Evolutionary conservation across 2,329 filamentous ascomycete species (phyloP).

Genomic region (Aspergillus novofumigatus): DNA sequence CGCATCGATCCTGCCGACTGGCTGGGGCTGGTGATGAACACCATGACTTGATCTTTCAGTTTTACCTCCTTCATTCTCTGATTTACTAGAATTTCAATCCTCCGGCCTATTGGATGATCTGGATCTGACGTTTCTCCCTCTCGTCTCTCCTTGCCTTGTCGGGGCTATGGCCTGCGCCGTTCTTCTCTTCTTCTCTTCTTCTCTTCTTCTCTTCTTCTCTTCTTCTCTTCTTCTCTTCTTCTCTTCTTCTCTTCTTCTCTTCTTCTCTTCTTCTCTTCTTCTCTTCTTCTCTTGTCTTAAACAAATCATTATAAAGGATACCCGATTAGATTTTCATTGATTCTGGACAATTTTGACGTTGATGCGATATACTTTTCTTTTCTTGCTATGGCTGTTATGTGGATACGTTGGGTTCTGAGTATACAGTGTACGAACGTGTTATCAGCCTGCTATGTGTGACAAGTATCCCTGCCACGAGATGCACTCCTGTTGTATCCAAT

Average conservation of each 20-base stretch:
- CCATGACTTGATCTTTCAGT: slow-evolving; percentile 4
- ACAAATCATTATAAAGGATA: background rate
- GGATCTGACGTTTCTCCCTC: background rate
- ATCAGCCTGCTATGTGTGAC: background rate
- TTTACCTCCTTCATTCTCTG: background rate
- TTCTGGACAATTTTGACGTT: slow-evolving; percentile 1
- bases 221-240: background rate
- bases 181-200: slow-evolving; percentile 1
- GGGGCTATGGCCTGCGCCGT: background rate
- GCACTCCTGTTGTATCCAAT: too few relatives aligned
- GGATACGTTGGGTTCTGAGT: background rate
- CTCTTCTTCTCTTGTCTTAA: slow-evolving; percentile 4
- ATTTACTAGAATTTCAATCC: background rate
- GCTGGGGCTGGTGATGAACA: slow-evolving; percentile 20
- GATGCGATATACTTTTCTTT: background rate
- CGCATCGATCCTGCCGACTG: slow-evolving; percentile 31
- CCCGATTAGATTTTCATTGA: slow-evolving; percentile 7
- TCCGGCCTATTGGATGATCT: too few relatives aligned
- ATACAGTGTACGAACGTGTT: background rate
- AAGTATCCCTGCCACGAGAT: background rate
- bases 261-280: background rate
- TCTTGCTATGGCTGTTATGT: background rate
- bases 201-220: background rate
- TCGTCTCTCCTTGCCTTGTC: background rate
- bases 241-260: background rate